Base-by-base conservation (phyloP, 2,329 filamentous ascomycete genomes). In the Apiospora hydei region DNA sequence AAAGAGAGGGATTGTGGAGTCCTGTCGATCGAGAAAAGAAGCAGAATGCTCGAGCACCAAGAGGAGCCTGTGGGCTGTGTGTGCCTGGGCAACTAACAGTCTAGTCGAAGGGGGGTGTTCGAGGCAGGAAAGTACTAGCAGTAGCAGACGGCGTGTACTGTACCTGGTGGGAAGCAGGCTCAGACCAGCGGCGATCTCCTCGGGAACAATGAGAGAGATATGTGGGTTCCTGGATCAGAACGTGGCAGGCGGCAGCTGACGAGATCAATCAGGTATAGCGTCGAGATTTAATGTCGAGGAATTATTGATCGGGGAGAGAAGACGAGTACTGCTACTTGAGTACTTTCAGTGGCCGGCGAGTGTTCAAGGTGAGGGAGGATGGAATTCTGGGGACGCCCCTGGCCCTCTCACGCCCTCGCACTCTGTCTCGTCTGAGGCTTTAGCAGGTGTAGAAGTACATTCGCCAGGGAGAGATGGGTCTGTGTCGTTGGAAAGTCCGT, bases 171-270 rank as follows among this genome's bases (percentile, higher is more conserved):
- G n/a, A 41, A 49, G 26, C 46, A 71, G 72, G 68, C 38, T 57
- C 53, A 44, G 70, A 71, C 70, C 70, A 53, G 51, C 64, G 70
- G 72, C 67, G 72, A 73, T 73, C 72, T 46, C 68, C 68, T 72
- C 67, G 67, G 69, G 67, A 71, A 69, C 57, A 64, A 64, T 24
- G 34, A 64, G 57, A 64, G 57, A 41, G 57, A 69, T 34, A 66
- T 53, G 67, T 69, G 66, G 67, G 64, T 67, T 69, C 70, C 68
- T 71, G 70, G 67, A 64, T 71, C 70, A 73, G 70, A 73, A 73
- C 70, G 72, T 73, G 72, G 47, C 44, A 49, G 67, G 61, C 70
- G 70, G 70, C 70, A 69, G 43, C 71, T 68, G 70, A 70, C 67
- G 46, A 73, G 68, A 44, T 67, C 34, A 64, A 64, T n/a, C 16